phyloP scores from a whole-genome alignment of 768 basidiomycete genomes.

The Atractiella rhizophila region DNA sequence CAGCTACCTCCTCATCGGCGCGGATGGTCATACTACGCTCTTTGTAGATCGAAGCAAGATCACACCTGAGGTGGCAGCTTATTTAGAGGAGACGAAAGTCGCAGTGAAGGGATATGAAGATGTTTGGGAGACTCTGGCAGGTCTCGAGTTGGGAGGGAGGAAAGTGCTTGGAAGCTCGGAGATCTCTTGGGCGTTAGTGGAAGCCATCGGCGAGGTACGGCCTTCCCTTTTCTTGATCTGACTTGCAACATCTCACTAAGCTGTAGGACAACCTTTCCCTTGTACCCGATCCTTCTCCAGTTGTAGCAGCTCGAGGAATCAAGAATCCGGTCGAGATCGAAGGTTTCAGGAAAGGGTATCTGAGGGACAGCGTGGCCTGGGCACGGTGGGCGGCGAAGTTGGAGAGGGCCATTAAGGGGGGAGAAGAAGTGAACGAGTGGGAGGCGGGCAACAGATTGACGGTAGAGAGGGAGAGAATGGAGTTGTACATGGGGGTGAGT shows the following conservation, averaged over 20 bases:
- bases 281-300: slow-evolving; percentile 30
- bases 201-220: slow-evolving; percentile 18
- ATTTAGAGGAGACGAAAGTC: slow-evolving; percentile 35
- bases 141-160: not conserved
- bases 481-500: not conserved
- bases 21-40: slow-evolving; percentile 30
- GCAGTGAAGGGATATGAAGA: slow-evolving; percentile 43
- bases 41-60: slow-evolving; percentile 53
- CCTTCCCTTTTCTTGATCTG: not conserved
- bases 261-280: slow-evolving; percentile 6
- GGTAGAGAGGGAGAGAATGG: not conserved
- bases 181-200: slow-evolving; percentile 17
- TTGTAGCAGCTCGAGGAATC: slow-evolving; percentile 55
- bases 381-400: slow-evolving; percentile 65
- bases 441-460: slow-evolving; percentile 36
- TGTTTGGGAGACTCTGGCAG: slow-evolving; percentile 43
- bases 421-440: slow-evolving; percentile 59
- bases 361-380: slow-evolving; percentile 60
- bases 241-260: not conserved
- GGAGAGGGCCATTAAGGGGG: slow-evolving; percentile 39
- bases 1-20: slow-evolving; percentile 51
- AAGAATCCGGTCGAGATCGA: slow-evolving; percentile 51
- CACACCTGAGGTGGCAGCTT: slow-evolving; percentile 32
- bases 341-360: slow-evolving; percentile 57
- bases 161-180: slow-evolving; percentile 15